Percentiles rank a stretch among this genome's conserved stretches.
These are phyloP conservation scores for Candida sakaeoensis DNA, from an alignment of 805 yeast species.

Conservation along the genomic window DNA sequence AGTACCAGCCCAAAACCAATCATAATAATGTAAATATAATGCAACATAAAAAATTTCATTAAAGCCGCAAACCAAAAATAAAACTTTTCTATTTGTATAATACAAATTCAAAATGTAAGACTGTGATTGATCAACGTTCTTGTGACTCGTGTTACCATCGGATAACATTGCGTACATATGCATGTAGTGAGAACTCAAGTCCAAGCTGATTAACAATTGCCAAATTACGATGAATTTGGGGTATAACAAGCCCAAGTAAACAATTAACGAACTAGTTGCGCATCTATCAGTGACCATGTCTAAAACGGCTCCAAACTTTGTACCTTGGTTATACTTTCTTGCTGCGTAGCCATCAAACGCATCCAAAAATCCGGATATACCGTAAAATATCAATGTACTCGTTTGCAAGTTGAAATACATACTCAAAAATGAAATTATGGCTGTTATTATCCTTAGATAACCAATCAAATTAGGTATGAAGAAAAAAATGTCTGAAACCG, in stretches of 20 bases:
- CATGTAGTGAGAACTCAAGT: conserved; percentile 92
- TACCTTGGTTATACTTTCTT: conserved; percentile 80
- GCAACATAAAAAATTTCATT: conserved; percentile 94
- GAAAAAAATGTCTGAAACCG: conserved; percentile 51
- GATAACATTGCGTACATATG: conserved; percentile 95
- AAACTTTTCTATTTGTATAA: conserved; percentile 78
- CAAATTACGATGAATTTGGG: conserved; percentile 67
- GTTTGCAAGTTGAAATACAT: conserved; percentile 82
- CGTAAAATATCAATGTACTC: conserved; percentile 71
- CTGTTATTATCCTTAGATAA: conserved; percentile 76
- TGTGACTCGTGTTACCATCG: conserved; percentile 79
- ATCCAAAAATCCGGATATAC: conserved; percentile 86
- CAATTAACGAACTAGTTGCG: conserved; percentile 89
- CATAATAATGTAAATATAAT: conserved; percentile 71
- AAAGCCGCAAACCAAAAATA: conserved; percentile 86
- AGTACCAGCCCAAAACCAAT: conserved; percentile 58
- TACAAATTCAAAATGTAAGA: conserved; percentile 76
- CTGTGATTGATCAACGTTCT: conserved; percentile 67
- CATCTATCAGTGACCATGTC: conserved; percentile 99
- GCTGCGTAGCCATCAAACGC: conserved; percentile 98
- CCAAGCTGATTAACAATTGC: conserved; percentile 82
- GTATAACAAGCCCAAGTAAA: conserved; percentile 76
- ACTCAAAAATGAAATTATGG: conserved; percentile 70
- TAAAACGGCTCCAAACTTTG: conserved; percentile 91
- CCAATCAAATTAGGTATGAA: conserved; percentile 94